Conservation (phyloP, 257 asterid genomes). For the Solanum pinnatisectum region DNA sequence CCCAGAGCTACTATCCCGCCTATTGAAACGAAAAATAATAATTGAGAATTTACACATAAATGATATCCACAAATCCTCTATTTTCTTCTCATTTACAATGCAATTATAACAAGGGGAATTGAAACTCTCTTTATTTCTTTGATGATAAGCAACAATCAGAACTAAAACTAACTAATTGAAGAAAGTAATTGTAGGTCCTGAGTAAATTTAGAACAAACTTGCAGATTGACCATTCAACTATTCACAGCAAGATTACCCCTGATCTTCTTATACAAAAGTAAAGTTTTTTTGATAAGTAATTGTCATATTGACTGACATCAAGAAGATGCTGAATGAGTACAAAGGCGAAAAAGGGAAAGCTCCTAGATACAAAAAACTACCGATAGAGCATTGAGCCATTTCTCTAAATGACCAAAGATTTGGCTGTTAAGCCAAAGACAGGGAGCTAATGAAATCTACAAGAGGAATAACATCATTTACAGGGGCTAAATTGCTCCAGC, state of each 20-base stretch:
- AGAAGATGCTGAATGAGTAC: not conserved
- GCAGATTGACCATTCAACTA: not conserved
- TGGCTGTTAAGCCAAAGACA: not conserved
- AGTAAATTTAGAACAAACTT: not conserved
- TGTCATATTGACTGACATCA: not conserved
- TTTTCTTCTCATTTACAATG: not conserved
- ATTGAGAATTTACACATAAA: not conserved
- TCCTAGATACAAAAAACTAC: not conserved
- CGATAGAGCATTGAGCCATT: not conserved
- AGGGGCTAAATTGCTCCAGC: not conserved
- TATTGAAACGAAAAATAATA: slow-evolving; percentile 11
- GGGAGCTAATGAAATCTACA: not conserved
- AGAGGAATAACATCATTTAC: not conserved
- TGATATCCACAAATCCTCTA: not conserved
- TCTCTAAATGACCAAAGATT: not conserved
- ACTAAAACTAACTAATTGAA: not conserved
- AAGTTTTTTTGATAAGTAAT: not conserved
- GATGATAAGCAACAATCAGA: not conserved
- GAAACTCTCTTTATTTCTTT: not conserved
- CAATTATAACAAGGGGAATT: not conserved
- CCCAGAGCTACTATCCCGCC: slow-evolving; percentile 97
- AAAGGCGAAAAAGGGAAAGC: not conserved
- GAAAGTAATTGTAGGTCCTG: not conserved
- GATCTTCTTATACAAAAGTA: not conserved
- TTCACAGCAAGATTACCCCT: not conserved